Base-by-base conservation (phyloP, 2,329 filamentous ascomycete genomes). In the Colletotrichum camelliae region DNA sequence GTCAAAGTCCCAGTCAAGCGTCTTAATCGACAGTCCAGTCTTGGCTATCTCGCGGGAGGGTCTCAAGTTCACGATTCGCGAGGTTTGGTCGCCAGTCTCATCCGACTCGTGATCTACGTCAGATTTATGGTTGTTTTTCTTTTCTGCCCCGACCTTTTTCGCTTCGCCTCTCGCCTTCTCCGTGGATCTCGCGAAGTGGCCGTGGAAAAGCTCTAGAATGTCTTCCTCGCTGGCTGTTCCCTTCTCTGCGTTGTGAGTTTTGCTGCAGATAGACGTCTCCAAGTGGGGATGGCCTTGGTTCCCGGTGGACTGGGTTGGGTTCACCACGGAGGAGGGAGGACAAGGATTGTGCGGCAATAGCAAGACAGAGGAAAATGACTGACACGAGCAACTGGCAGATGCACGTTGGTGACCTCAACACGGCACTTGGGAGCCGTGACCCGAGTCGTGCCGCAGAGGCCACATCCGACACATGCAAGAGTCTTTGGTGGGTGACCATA, bases 401-500 rank as follows among this genome's bases (percentile, higher is more conserved):
- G 35, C 10, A 3, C 21, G 48, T 43, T 57, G 16, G 58, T 55
- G 31, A 52, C 52, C 61, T 69, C 64, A 62, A 48, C 31, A 55
- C 67, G 67, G 67, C 57, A 70, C 4, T 27, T 48, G 35, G 21
- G 35, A 60, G 67, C 35, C 55, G 55, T 39, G 67, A 48, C 55
- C 35, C n/a, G 72, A 75, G 52, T 75, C 69, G 69, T 72, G 55
- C 68, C 43, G 43, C 62, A 67, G 64, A 67, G 43, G 43, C 33
- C n/a, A 43, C 27, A n/a, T 37, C 21, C 16, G 10, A 55, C 64
- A 33, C 37, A 48, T 27, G 57, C 43, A 18, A 55, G 8, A 57
- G 13, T 43, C 33, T 27, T 58, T 48, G 35, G 57, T 39, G 29
- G 16, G 12, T 61, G 39, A 67, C 37, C 13, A 48, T 31, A 15